phyloP scores from a whole-genome alignment of 1,284 basidiomycete genomes.

The Moesziomyces parantarcticus region DNA sequence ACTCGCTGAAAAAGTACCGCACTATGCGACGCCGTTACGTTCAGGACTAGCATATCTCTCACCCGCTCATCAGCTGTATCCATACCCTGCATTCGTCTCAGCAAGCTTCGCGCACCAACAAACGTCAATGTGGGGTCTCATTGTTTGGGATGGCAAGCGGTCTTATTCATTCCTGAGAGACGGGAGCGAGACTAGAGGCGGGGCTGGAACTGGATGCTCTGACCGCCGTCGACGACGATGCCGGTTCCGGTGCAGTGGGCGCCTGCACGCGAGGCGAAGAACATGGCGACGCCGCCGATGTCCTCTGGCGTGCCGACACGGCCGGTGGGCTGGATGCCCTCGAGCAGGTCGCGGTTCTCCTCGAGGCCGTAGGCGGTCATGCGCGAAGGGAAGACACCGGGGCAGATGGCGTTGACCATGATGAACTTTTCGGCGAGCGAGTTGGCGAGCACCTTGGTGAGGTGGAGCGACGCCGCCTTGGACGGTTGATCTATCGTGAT shows the following conservation, averaged over 20 bases:
- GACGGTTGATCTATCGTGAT: conserved; percentile 71
- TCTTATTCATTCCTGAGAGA: neutral
- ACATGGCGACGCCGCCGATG: conserved; percentile 79
- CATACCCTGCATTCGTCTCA: conserved; percentile 22
- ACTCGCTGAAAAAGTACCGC: conserved; percentile 65
- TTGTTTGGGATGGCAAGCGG: too few species aligned
- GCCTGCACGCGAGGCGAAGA: conserved; percentile 78
- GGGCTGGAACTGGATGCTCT: conserved; percentile 62
- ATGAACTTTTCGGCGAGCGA: conserved; percentile 73
- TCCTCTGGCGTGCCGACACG: conserved; percentile 78
- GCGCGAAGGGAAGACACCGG: conserved; percentile 82
- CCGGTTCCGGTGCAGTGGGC: conserved; percentile 80
- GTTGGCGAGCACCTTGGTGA: conserved; percentile 79
- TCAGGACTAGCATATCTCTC: conserved; percentile 13
- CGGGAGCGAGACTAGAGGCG: conserved; percentile 12
- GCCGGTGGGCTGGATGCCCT: conserved; percentile 63
- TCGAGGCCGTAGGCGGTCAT: conserved; percentile 83
- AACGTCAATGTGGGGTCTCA: too few species aligned
- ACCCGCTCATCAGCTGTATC: neutral
- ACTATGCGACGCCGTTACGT: conserved; percentile 59
- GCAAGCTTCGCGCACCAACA: neutral
- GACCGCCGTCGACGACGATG: conserved; percentile 76
- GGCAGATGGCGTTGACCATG: conserved; percentile 83
- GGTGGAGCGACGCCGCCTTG: conserved; percentile 80
- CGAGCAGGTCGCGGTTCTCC: conserved; percentile 69